These are phyloP conservation scores for Fomitiporia mediterranea DNA, from an alignment of 1,284 basidiomycete genomes.

Conservation along the genomic window DNA sequence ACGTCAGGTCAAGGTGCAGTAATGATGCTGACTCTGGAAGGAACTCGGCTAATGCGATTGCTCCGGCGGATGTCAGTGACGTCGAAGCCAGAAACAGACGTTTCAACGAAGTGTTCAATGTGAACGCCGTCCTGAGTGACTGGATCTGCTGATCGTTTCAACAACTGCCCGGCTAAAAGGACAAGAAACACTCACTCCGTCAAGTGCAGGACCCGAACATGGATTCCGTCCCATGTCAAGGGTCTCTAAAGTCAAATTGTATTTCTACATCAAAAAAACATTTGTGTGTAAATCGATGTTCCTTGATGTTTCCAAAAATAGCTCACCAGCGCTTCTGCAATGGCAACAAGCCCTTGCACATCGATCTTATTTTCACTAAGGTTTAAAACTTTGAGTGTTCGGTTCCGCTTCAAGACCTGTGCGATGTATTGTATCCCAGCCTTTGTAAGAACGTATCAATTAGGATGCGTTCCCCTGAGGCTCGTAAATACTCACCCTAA, in stretches of 20 bases:
- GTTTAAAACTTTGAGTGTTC: conserved; percentile 92
- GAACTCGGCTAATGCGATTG: conserved; percentile 95
- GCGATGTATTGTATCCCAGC: conserved; percentile 86
- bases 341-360: conserved; percentile 67
- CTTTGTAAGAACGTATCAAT: conserved; percentile 33
- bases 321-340: conserved; percentile 87
- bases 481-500: conserved; percentile 49
- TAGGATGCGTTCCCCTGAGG: conserved; percentile 11
- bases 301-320: background rate
- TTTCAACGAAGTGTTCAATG: conserved; percentile 88
- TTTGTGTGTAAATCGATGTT: background rate
- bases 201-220: conserved; percentile 81
- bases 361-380: conserved; percentile 93
- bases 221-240: conserved; percentile 92
- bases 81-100: conserved; percentile 90
- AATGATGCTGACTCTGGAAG: conserved; percentile 85
- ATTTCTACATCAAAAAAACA: conserved; percentile 86
- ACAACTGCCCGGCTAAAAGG: background rate
- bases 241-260: conserved; percentile 91
- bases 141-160: conserved; percentile 53
- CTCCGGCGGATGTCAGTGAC: conserved; percentile 76
- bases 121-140: conserved; percentile 87
- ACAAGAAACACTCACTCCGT: conserved; percentile 61
- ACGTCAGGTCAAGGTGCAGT: conserved; percentile 84
- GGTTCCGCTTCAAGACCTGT: conserved; percentile 93